Percentiles rank a stretch among this genome's conserved stretches.
These are phyloP conservation scores for Graphium sp. DNA, from an alignment of 2,329 filamentous ascomycete species.

Conservation along the genomic window DNA sequence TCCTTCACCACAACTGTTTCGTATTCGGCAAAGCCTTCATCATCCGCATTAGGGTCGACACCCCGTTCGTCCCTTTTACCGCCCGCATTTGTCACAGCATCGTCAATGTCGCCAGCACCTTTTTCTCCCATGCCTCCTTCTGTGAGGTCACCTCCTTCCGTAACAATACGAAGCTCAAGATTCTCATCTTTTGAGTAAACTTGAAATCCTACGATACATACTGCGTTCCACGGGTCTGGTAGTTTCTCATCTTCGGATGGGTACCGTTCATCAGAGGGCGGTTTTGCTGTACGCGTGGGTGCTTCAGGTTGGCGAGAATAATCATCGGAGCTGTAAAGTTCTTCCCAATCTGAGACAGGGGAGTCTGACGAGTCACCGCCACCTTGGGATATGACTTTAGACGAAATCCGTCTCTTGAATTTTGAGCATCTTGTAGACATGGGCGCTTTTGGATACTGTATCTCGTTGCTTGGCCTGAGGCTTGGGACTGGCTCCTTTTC, in stretches of 20 bases:
- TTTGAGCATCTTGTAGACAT: no score
- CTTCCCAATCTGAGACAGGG: conserved; percentile 41
- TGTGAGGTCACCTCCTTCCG: conserved; percentile 34
- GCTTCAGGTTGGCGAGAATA: conserved; percentile 34
- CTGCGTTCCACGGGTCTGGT: conserved; percentile 43
- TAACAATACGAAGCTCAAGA: conserved; percentile 34
- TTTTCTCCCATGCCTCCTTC: conserved; percentile 41
- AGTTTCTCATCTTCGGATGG: conserved; percentile 40
- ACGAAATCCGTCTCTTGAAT: conserved; percentile 6
- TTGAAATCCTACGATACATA: conserved; percentile 41
- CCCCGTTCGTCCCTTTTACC: conserved; percentile 12
- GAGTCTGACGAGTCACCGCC: conserved; percentile 39
- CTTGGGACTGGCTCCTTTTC: conserved; percentile 10
- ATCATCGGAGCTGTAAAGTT: conserved; percentile 41
- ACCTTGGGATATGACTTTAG: conserved; percentile 13
- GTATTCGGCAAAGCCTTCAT: conserved; percentile 2
- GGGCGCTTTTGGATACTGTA: conserved; percentile 1
- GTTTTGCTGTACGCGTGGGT: conserved; percentile 19
- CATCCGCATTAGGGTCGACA: not conserved
- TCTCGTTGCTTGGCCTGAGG: conserved; percentile 6
- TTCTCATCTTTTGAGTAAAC: conserved; percentile 42
- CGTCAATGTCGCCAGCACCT: conserved; percentile 36
- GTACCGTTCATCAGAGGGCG: conserved; percentile 20
- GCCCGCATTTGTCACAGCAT: conserved; percentile 37
- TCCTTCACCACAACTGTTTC: conserved; percentile 1